Conservation (phyloP, 371 early-diverging fungal species). For the Sporodiniella umbellata region DNA sequence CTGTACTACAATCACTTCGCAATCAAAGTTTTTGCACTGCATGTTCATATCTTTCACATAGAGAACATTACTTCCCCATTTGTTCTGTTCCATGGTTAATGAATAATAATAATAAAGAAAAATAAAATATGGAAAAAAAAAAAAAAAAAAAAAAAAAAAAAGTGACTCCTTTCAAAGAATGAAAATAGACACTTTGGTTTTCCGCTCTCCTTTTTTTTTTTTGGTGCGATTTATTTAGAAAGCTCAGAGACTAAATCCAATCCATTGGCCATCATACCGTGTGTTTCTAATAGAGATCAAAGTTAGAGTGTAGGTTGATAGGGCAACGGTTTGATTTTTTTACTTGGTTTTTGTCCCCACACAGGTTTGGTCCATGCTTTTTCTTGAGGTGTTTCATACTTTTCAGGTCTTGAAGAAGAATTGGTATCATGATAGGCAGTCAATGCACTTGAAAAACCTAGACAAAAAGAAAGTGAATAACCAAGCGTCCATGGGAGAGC, state of each 20-base stretch:
- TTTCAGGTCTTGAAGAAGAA: conserved; percentile 21
- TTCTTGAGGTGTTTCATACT: conserved; percentile 16
- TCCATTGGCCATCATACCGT: conserved; percentile 18
- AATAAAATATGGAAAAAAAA: background rate
- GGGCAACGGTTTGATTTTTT: background rate
- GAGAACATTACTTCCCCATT: conserved; percentile 13
- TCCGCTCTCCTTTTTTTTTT: too few relatives aligned
- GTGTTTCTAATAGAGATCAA: background rate
- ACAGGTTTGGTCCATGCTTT: conserved; percentile 6
- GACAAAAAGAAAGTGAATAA: background rate
- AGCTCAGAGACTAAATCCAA: conserved; percentile 14
- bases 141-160: background rate
- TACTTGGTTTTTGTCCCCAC: conserved; percentile 16
- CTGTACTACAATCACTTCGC: conserved; percentile 59
- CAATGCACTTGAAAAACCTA: conserved; percentile 26
- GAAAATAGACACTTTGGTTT: too few relatives aligned
- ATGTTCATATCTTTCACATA: conserved; percentile 46
- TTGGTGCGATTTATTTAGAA: background rate
- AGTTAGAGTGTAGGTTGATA: background rate
- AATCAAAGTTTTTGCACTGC: conserved; percentile 45
- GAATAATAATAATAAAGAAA: background rate
- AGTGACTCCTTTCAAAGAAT: too few relatives aligned
- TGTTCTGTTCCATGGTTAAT: background rate
- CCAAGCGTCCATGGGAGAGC: background rate
- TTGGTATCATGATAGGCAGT: conserved; percentile 31